Evolutionary conservation across 805 yeast genomes (phyloP).

Genomic region (Yamadazyma scolyti): DNA sequence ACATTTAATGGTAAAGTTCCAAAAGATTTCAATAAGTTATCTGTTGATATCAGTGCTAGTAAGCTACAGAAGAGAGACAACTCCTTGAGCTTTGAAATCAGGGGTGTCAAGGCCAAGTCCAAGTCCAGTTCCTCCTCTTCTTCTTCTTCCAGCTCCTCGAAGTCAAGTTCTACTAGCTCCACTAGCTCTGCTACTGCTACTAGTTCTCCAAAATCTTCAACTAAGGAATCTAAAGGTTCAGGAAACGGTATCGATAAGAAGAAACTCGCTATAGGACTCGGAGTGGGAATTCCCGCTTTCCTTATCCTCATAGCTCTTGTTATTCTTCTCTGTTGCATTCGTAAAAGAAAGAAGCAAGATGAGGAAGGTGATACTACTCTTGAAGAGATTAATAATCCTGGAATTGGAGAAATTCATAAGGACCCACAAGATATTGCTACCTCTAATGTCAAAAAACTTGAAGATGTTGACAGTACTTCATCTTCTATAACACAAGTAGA

Average conservation of each 20-base stretch:
- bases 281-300: conserved; percentile 74
- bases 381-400: conserved; percentile 26
- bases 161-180: conserved; percentile 21
- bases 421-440: conserved; percentile 10
- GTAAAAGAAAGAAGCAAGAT: conserved; percentile 25
- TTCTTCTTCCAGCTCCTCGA: conserved; percentile 24
- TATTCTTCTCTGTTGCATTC: conserved; percentile 53
- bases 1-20: conserved; percentile 70
- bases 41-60: conserved; percentile 25
- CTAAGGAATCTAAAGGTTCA: neutral
- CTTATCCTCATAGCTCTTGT: conserved; percentile 46
- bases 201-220: conserved; percentile 5
- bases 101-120: conserved; percentile 39
- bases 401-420: conserved; percentile 29
- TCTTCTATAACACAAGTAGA: conserved; percentile 56
- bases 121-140: conserved; percentile 18
- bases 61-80: conserved; percentile 23
- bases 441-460: conserved; percentile 10
- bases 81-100: conserved; percentile 44
- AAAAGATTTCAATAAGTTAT: conserved; percentile 16
- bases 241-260: conserved; percentile 23
- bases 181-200: conserved; percentile 14
- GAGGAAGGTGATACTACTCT: conserved; percentile 15
- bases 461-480: conserved; percentile 26
- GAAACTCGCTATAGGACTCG: conserved; percentile 82